Evolutionary conservation across 2,329 filamentous ascomycete genomes (phyloP), one percentile per base, ranked within the genome.

Genomic region (Hysterium pulicare): DNA sequence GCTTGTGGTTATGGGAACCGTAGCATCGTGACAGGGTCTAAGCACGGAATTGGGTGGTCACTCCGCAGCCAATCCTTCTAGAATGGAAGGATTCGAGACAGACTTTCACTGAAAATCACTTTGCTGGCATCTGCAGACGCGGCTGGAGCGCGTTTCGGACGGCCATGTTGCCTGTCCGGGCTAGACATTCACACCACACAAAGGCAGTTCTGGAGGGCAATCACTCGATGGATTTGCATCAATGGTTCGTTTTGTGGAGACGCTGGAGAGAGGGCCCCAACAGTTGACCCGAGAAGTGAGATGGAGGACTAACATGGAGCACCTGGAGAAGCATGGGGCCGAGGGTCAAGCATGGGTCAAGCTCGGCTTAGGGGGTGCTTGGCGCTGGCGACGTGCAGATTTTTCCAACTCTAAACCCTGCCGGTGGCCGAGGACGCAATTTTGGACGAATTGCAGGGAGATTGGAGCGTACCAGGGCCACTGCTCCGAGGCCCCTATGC

Each of bases 81-180:
- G 37, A n/a, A n/a, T n/a, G n/a, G n/a, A 39, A 39, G 37, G 37
- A 31, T 39, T 39, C 24, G 15, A 30, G 16, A 31, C 37, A 39
- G 3, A 62, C 58, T n/a, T n/a, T n/a, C n/a, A n/a, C n/a, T n/a
- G n/a, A n/a, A 33, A n/a, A n/a, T 28, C 24, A 28, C 24, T 28
- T 13, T 13, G 8, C 13, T 7, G 24, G 24, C 24, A 13, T 13
- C 24, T 28, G 24, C 24, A 28, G 24, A 28, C 24, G 24, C 24
- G 24, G 24, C 24, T 28, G 24, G 24, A 28, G 24, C 24, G 24
- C 24, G 24, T 28, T 13, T 28, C 24, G 24, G 8, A 7, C 24
- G 24, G 24, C 8, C 24, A 13, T 28, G 24, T 13, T 28, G 24
- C 24, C 24, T 13, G 13, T 28, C 24, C 8, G 8, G 13, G 24